Percentiles rank a stretch among this genome's conserved stretches.
These are phyloP conservation scores for Coemansia sp. DNA, from an alignment of 192 early-diverging fungal species.

Conservation along the genomic window DNA sequence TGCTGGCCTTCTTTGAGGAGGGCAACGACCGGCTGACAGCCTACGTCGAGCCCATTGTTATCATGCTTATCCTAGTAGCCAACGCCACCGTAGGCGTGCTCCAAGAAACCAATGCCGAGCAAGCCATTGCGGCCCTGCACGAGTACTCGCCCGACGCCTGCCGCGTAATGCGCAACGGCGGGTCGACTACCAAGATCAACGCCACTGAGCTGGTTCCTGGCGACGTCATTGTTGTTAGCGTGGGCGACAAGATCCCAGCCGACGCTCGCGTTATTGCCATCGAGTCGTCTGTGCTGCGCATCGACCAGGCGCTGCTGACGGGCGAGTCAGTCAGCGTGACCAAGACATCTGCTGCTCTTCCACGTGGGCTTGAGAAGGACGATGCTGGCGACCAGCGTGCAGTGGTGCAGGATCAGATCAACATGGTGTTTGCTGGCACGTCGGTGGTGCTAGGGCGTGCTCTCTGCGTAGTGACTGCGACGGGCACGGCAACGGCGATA, in stretches of 20 bases:
- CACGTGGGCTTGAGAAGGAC: constrained; percentile 47
- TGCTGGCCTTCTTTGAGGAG: constrained; percentile 89
- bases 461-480: constrained; percentile 83
- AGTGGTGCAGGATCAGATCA: constrained; percentile 96
- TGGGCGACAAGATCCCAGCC: constrained; percentile 97
- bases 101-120: constrained; percentile 96
- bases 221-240: constrained; percentile 89
- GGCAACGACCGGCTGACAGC: constrained; percentile 73
- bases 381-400: constrained; percentile 37
- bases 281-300: constrained; percentile 81
- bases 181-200: constrained; percentile 63
- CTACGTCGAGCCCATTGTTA: constrained; percentile 98
- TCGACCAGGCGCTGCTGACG: constrained; percentile 95
- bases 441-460: constrained; percentile 93
- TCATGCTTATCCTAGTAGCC: constrained; percentile 96
- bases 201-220: constrained; percentile 92
- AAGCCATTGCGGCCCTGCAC: constrained; percentile 95
- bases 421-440: constrained; percentile 98
- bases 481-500: constrained; percentile 89
- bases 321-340: constrained; percentile 93
- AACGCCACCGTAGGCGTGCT: constrained; percentile 97
- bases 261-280: constrained; percentile 88
- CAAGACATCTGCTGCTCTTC: constrained; percentile 71
- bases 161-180: constrained; percentile 83
- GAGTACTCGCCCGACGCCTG: constrained; percentile 98